Base-by-base conservation (phyloP, 2,329 filamentous ascomycete species). In the Trichoderma simmonsii region DNA sequence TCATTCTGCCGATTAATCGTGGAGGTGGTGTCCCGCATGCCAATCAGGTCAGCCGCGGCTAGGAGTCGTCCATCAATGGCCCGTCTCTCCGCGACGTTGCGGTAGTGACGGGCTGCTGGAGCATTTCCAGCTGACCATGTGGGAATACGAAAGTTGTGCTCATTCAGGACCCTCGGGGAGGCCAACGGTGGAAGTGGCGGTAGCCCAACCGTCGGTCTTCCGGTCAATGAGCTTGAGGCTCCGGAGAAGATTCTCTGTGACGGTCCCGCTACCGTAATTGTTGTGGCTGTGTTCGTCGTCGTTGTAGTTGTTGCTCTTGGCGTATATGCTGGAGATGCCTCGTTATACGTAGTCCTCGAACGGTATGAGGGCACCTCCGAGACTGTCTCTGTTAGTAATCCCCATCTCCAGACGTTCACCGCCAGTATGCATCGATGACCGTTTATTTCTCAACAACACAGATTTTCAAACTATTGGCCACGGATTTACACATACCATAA, bases 291-390 rank as follows among this genome's bases (percentile, higher is more conserved):
- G 48, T 18, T 36, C 24, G 48, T 56, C n/a, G 63, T 73, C 24
- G 69, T 60, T 2, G 71, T 61, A 32, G 65, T 71, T 21, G 73
- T 54, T 7, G 71, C 76, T 78, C 59, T 30, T 21, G 86, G 85
- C 11, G 86, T 82, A 75, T 89, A 89, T 11, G 86, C 81, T 6
- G 88, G 87, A n/a, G 84, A 80, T 48, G 82, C 77, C 73, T 88
- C 86, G 54, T 80, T 77, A 75, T 83, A 82, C n/a, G 81, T 83
- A 39, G 84, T 82, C 67, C 83, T 85, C 21, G 89, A 89, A 77
- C 89, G 88, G 77, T 92, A 91, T 1, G 89, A 89, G 5, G 90
- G 90, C 2, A 85, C 87, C 68, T 91, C 89, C 69, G 90, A 92
- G 73, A 88, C 87, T 90, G 75, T 36, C 39, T 8, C 21, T 51